Evolutionary conservation across 139 green algal genomes (phyloP), one percentile per base, ranked within the genome.

Genomic region (Picochlorum sp.): DNA sequence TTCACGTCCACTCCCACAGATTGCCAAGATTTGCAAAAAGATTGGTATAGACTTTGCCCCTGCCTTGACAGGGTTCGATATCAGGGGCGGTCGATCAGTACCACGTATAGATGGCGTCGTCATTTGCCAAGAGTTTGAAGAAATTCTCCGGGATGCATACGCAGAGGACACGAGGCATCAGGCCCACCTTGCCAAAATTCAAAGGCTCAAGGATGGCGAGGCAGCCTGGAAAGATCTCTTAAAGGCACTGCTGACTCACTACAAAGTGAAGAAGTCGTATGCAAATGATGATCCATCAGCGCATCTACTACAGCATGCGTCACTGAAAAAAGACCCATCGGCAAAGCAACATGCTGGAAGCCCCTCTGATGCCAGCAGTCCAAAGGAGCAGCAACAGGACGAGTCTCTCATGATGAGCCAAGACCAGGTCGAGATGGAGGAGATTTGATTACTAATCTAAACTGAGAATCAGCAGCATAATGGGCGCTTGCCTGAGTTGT

Each of bases 91-190:
- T 0, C 66, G 78, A 30, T 88, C 70, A 24, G 71, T 94, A 54
- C 86, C 88, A 0, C 60, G 65, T 15, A 69, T 92, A 13, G 76
- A 88, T 5, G 88, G 88, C 2, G 79, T 96, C 21, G 88, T 95
- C 14, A 72, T 95, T 44, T 93, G 86, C 61, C 45, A 77, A 51
- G 83, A 92, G 67, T 34, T 78, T 59, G 72, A 75, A 47, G 34
- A 68, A 44, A 21, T 54, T 18, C 78, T 94, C n/a, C 14, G 79
- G 65, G 60, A 66, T 7, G 56, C 66, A 1, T 78, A 80, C 49
- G 5, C 68, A 11, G 54, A 82, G 52, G 68, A 69, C 2, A 71
- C 88, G 58, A 45, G 23, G 70, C 65, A 74, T 2, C 38, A 65
- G 18, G 68, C 66, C 21, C 71, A 70, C 51, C 63, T 64, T 32